Evolutionary conservation across 768 basidiomycete genomes (phyloP).

Genomic region (Podaxis pistillaris): DNA sequence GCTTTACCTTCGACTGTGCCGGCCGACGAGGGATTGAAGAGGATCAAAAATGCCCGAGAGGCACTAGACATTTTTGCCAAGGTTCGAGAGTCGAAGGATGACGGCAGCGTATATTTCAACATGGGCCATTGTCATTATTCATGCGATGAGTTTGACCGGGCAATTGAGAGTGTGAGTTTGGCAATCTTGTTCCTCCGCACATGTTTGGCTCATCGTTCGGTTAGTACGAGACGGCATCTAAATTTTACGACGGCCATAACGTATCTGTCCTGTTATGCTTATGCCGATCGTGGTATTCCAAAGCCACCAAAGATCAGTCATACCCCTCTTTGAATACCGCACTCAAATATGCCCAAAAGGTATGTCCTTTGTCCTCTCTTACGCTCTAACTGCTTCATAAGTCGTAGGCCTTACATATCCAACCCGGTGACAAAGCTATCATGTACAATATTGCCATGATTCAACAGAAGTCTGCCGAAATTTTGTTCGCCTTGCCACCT

Average conservation of each 20-base stretch:
- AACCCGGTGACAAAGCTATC: slow-evolving; percentile 86
- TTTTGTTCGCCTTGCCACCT: slow-evolving; percentile 72
- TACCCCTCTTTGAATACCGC: slow-evolving; percentile 83
- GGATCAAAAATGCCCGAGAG: slow-evolving; percentile 75
- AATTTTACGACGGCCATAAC: slow-evolving; percentile 74
- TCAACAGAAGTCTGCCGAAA: slow-evolving; percentile 92
- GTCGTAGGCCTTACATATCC: slow-evolving; percentile 74
- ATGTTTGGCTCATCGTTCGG: not conserved
- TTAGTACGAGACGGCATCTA: slow-evolving; percentile 92
- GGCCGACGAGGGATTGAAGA: slow-evolving; percentile 61
- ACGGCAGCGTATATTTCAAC: slow-evolving; percentile 89
- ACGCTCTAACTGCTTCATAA: slow-evolving; percentile 7
- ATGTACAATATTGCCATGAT: slow-evolving; percentile 98
- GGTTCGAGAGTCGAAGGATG: slow-evolving; percentile 80
- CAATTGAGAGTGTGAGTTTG: slow-evolving; percentile 85
- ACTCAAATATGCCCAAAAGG: slow-evolving; percentile 78
- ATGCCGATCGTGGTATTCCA: slow-evolving; percentile 91
- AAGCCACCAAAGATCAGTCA: slow-evolving; percentile 87
- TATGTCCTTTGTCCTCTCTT: slow-evolving; percentile 27
- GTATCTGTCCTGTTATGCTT: slow-evolving; percentile 79
- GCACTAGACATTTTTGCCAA: slow-evolving; percentile 89
- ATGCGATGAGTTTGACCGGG: slow-evolving; percentile 91
- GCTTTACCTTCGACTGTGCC: slow-evolving; percentile 42
- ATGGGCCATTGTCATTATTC: slow-evolving; percentile 96
- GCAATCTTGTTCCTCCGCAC: not conserved